Evolutionary conservation across 2,329 filamentous ascomycete species (phyloP).

Genomic region (Balansia obtecta): DNA sequence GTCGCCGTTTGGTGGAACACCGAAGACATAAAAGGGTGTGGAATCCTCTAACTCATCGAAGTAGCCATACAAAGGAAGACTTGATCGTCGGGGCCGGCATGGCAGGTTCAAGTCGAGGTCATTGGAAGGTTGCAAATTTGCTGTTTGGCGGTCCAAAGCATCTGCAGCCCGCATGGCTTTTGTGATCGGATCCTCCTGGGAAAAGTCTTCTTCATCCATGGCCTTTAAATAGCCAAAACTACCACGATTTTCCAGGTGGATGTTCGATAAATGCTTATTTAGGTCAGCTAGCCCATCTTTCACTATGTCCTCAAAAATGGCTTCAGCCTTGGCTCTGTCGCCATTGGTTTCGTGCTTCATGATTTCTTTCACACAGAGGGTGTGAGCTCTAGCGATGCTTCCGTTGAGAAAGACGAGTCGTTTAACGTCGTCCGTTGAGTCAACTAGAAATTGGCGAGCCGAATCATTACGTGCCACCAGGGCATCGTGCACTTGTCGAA

Average conservation of each 20-base stretch:
- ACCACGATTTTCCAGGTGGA: constrained; percentile 9
- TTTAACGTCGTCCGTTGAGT: constrained; percentile 32
- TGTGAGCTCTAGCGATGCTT: constrained; percentile 41
- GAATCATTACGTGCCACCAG: constrained; percentile 31
- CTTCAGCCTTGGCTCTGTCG: constrained; percentile 35
- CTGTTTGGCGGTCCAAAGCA: constrained; percentile 42
- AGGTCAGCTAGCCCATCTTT: constrained; percentile 34
- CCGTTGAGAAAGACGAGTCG: constrained; percentile 49
- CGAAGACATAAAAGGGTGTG: constrained; percentile 37
- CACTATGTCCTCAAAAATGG: constrained; percentile 37
- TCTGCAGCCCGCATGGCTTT: constrained; percentile 48
- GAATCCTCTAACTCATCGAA: constrained; percentile 30
- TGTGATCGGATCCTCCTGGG: constrained; percentile 36
- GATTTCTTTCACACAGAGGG: constrained; percentile 42
- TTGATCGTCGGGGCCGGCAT: constrained; percentile 33
- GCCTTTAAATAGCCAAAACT: not conserved
- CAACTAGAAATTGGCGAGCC: constrained; percentile 38
- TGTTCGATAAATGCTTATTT: constrained; percentile 11
- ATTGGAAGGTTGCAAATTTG: constrained; percentile 35
- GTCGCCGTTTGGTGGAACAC: constrained; percentile 19
- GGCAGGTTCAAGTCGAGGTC: constrained; percentile 33
- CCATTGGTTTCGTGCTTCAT: constrained; percentile 38
- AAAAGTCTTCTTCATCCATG: constrained; percentile 25
- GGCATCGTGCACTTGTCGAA: constrained; percentile 39
- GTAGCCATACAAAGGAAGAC: constrained; percentile 34